Evolutionary conservation across 768 basidiomycete genomes (phyloP).

Genomic region (Daedaleopsis sinensis): DNA sequence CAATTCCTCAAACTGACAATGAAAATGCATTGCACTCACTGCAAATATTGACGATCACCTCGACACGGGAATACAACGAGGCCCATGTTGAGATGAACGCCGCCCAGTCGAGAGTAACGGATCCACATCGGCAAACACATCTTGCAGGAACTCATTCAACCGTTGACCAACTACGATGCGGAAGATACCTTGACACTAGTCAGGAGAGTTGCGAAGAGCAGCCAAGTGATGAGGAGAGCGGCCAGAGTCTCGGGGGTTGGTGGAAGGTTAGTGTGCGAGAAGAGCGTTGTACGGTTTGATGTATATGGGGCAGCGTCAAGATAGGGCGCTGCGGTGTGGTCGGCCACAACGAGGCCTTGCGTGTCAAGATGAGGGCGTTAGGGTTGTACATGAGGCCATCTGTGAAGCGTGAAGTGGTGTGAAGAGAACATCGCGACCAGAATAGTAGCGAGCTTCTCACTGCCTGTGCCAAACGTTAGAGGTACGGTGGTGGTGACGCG

Average conservation of each 20-base stretch:
- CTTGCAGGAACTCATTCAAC: too few relatives aligned
- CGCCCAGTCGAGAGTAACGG: not conserved
- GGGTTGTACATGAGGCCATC: constrained; percentile 15
- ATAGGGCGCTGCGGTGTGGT: constrained; percentile 7
- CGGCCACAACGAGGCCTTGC: constrained; percentile 12
- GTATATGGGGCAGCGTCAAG: constrained; percentile 18
- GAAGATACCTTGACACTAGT: not conserved
- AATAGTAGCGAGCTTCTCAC: constrained; percentile 16
- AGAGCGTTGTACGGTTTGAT: not conserved
- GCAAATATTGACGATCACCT: not conserved
- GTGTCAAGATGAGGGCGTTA: constrained; percentile 7
- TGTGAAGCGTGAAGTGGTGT: constrained; percentile 1
- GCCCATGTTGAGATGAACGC: not conserved
- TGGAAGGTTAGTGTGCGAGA: not conserved
- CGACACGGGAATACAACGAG: not conserved
- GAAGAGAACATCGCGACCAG: not conserved
- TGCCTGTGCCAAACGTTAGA: not conserved
- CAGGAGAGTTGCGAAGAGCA: too few relatives aligned
- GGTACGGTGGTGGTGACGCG: too few relatives aligned
- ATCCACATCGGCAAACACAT: not conserved
- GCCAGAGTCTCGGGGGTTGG: not conserved
- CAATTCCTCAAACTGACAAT: not conserved
- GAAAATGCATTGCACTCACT: not conserved
- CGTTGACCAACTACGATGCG: not conserved
- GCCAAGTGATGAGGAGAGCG: not conserved